Conservation (phyloP, 306 rosid genomes). For the Begonia loranthoides region DNA sequence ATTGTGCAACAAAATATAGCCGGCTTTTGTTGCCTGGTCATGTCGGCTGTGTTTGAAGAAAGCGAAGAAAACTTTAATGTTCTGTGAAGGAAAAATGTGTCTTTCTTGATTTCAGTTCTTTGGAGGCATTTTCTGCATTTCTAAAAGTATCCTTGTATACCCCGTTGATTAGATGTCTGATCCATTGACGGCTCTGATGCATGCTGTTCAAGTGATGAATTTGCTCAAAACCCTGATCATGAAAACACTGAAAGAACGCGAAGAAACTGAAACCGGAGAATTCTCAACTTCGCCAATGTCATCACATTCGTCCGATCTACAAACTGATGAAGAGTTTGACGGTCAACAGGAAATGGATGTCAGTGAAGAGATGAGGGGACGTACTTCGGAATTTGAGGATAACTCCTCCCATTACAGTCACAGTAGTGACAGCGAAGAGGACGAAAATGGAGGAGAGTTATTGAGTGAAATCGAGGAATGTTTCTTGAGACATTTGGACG, state of each 20-base stretch:
- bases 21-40: no score
- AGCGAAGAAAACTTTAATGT: no score
- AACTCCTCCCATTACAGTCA: slow-evolving; percentile 30
- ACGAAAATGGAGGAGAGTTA: slow-evolving; percentile 32
- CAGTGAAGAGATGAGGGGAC: slow-evolving; percentile 40
- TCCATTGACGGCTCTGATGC: slow-evolving; percentile 96
- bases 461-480: slow-evolving; percentile 49
- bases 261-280: slow-evolving; percentile 45
- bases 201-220: slow-evolving; percentile 99
- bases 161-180: slow-evolving; percentile 72
- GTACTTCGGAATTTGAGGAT: slow-evolving; percentile 27
- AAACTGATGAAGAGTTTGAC: slow-evolving; percentile 47
- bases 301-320: slow-evolving; percentile 43
- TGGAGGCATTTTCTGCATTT: no score
- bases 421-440: slow-evolving; percentile 40
- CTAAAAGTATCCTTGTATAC: no score
- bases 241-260: slow-evolving; percentile 66
- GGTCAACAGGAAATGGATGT: slow-evolving; percentile 67
- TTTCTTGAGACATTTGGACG: slow-evolving; percentile 45
- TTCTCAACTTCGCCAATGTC: slow-evolving; percentile 57
- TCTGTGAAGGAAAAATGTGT: no score
- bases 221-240: slow-evolving; percentile 75
- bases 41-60: no score
- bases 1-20: no score
- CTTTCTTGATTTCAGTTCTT: no score